Percentiles rank a stretch among this genome's conserved stretches.
These are phyloP conservation scores for Sporisorium iseilematis-ciliati DNA, from an alignment of 1,284 basidiomycete species.

Conservation along the genomic window DNA sequence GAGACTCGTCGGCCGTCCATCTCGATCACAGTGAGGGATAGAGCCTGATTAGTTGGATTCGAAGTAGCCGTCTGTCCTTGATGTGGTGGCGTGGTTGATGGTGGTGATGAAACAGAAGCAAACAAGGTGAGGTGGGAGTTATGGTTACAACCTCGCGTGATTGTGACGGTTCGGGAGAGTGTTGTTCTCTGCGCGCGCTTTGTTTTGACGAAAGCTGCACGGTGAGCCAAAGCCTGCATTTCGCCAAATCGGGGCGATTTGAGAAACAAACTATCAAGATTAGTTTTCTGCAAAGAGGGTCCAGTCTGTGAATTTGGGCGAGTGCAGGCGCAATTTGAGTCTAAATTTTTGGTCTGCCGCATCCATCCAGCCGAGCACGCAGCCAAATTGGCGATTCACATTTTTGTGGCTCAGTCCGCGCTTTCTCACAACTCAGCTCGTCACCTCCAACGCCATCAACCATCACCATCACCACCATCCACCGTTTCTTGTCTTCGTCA, in stretches of 20 bases:
- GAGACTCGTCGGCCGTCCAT: slow-evolving; percentile 40
- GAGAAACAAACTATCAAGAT: not conserved
- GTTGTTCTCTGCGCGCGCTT: slow-evolving; percentile 6
- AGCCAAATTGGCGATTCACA: not conserved
- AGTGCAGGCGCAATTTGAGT: not conserved
- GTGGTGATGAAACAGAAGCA: not conserved
- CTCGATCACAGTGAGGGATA: too few species aligned
- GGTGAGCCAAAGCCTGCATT: too few species aligned
- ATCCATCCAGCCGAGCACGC: slow-evolving; percentile 5
- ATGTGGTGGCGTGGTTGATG: not conserved
- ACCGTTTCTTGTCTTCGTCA: too few species aligned
- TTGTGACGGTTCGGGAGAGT: not conserved
- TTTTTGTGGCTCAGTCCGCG: slow-evolving; percentile 4
- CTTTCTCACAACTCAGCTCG: not conserved
- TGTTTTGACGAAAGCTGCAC: slow-evolving; percentile 4
- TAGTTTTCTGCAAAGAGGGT: slow-evolving; percentile 1
- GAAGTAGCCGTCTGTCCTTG: not conserved
- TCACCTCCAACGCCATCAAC: slow-evolving; percentile 13
- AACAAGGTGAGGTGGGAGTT: not conserved
- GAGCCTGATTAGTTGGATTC: not conserved
- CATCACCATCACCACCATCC: not conserved
- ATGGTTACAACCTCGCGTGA: slow-evolving; percentile 3
- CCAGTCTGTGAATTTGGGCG: not conserved
- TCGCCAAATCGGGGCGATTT: not conserved
- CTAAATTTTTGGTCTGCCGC: slow-evolving; percentile 2